Conservation (phyloP, 2,329 filamentous ascomycete genomes). For the Ophiostoma tasmaniense region DNA sequence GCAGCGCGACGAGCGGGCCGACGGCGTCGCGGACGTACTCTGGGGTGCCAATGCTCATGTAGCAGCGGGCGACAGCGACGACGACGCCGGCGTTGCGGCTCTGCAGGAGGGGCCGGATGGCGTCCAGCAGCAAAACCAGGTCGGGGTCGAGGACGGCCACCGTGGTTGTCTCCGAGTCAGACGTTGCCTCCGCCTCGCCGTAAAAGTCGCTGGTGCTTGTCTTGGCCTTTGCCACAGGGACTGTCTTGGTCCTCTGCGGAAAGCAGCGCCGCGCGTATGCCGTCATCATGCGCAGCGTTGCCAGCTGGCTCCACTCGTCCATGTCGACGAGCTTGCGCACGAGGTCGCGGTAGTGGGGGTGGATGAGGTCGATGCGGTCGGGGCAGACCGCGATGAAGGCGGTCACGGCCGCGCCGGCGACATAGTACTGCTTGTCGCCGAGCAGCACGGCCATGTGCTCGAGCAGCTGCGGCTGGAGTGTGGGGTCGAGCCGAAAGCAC, state of each 20-base stretch:
- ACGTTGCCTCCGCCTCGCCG: neutral
- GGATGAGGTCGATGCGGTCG: constrained; percentile 76
- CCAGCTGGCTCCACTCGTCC: constrained; percentile 96
- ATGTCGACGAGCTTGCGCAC: constrained; percentile 93
- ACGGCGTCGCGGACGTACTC: constrained; percentile 68
- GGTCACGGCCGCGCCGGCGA: constrained; percentile 85
- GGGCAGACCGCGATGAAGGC: constrained; percentile 88
- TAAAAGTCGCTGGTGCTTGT: constrained; percentile 31
- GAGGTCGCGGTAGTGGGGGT: constrained; percentile 77
- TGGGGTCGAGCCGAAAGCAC: constrained; percentile 84
- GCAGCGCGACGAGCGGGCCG: constrained; percentile 75
- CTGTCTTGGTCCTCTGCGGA: constrained; percentile 48
- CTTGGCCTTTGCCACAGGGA: constrained; percentile 18
- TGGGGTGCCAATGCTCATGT: constrained; percentile 71
- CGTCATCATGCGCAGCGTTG: constrained; percentile 72
- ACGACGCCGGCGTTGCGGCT: constrained; percentile 92
- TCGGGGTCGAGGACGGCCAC: constrained; percentile 67
- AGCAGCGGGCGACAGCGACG: constrained; percentile 75
- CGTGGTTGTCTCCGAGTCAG: constrained; percentile 34
- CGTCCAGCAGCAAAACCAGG: constrained; percentile 68
- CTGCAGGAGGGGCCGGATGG: constrained; percentile 75
- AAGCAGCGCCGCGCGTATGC: constrained; percentile 84
- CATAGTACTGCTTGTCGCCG: constrained; percentile 89
- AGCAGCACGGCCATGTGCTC: constrained; percentile 73
- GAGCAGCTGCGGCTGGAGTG: constrained; percentile 71